A percentile compares a stretch with the other conserved stretches of the same genome.
These are phyloP conservation scores for Lecanoromycetidae sp. DNA, from an alignment of 2,329 filamentous ascomycete genomes.

Conservation along the genomic window DNA sequence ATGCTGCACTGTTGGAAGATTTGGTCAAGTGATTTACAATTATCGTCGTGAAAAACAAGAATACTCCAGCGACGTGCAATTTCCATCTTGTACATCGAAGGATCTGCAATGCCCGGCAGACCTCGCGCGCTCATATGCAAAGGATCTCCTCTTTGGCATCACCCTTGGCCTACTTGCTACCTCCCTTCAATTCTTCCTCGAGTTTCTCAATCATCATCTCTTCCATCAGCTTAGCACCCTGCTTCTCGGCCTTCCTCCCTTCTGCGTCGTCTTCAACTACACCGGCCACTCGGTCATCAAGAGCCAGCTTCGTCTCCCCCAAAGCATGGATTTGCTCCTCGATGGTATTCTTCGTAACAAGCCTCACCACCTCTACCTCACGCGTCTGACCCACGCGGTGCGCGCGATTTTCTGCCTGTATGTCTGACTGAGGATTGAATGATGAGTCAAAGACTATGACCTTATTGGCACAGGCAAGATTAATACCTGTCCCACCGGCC, in stretches of 20 bases:
- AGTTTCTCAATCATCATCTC: constrained; percentile 38
- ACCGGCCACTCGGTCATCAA: constrained; percentile 63
- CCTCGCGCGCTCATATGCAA: background rate
- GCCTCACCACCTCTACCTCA: constrained; percentile 77
- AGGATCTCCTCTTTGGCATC: background rate
- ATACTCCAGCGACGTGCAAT: too few species aligned
- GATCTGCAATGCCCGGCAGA: too few species aligned
- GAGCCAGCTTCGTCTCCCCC: constrained; percentile 81
- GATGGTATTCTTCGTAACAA: constrained; percentile 71
- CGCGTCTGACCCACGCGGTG: constrained; percentile 86
- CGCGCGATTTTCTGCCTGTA: constrained; percentile 95
- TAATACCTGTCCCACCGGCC: constrained; percentile 93
- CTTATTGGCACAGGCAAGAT: constrained; percentile 89
- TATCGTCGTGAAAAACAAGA: too few species aligned
- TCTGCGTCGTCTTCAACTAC: constrained; percentile 35
- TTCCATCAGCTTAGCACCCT: constrained; percentile 38
- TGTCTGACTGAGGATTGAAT: constrained; percentile 97
- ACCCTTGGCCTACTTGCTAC: background rate
- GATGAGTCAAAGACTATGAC: constrained; percentile 93
- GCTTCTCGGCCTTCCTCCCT: constrained; percentile 43
- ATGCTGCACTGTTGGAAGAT: too few species aligned
- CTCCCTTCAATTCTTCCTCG: constrained; percentile 12
- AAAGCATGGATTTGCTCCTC: constrained; percentile 89
- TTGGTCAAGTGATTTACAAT: too few species aligned
- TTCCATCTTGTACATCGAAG: too few species aligned